Base-by-base conservation (phyloP, 176 grass and related monocot genomes). In the Paspalum vaginatum region DNA sequence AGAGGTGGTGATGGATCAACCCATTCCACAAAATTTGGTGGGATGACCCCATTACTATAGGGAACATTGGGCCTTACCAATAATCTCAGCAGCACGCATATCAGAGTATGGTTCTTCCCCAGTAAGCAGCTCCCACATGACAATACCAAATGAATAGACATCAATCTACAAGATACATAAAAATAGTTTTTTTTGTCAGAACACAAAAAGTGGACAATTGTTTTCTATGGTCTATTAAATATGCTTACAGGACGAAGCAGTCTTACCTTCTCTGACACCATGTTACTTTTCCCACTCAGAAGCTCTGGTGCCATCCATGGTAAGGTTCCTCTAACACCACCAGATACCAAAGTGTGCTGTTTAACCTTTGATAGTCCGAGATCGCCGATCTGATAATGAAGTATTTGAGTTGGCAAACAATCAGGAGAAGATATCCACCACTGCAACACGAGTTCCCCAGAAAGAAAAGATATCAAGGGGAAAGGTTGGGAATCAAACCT, bases 221-320 rank as follows among this genome's bases (percentile, higher is more conserved):
- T 84, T 67, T 80, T 42, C 10, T 45, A 40, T 64, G 9, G 74
- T 74, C 3, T 5, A 68, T 7, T 43, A 12, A 69, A 71, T 42
- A 48, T 76, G 27, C 20, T 70, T 76, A 27, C 65, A 81, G 56
- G 40, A 65, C 16, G 44, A 81, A 56, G 14, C 12, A 79, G 50
- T 83, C 54, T 88, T 86, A 93, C 96, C 83, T 99, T 99, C 68
- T 99, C 96, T 74, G 96, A 89, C n/a, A 99, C 96, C 96, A 95
- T 98, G 81, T 88, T 85, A 67, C 86, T 89, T 99, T 99, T 99
- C 54, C 82, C 90, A 88, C 86, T 95, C 43, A 99, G 72, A 84
- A 99, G 92, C 76, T 99, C 96, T 4, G 96, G 92, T 40, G 96
- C 96, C 96, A 99, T 99, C 96, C 96, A 99, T 56, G 96, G 96